Evolutionary conservation across 768 basidiomycete genomes (phyloP).

Genomic region (Pisolithus microcarpus): DNA sequence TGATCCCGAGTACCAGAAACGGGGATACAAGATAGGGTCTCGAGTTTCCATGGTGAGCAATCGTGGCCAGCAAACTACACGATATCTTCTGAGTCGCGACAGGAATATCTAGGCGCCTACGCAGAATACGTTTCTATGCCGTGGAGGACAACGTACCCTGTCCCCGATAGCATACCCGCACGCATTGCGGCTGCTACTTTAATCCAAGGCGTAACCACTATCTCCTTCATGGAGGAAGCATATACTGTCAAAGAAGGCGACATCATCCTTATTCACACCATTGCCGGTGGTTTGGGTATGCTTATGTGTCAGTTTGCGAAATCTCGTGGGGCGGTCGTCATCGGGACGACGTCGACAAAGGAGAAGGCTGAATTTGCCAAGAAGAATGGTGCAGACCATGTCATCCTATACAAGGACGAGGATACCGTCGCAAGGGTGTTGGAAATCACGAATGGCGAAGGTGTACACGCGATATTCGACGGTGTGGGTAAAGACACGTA

Average conservation of each 20-base stretch:
- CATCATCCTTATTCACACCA: constrained; percentile 77
- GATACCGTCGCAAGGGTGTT: constrained; percentile 67
- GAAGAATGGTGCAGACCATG: constrained; percentile 75
- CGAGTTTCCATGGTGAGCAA: constrained; percentile 60
- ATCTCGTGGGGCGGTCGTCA: constrained; percentile 75
- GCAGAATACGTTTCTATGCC: constrained; percentile 68
- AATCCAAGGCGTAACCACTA: constrained; percentile 73
- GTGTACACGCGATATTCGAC: constrained; percentile 85
- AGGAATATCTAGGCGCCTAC: constrained; percentile 48
- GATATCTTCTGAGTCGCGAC: neutral
- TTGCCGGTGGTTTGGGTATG: constrained; percentile 84
- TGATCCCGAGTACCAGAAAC: constrained; percentile 55
- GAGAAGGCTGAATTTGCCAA: constrained; percentile 81
- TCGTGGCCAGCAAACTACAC: neutral
- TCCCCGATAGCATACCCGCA: constrained; percentile 57
- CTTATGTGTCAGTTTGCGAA: constrained; percentile 63
- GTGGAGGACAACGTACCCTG: constrained; percentile 52
- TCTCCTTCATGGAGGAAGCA: constrained; percentile 76
- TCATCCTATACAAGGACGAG: constrained; percentile 74
- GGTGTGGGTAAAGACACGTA: constrained; percentile 97
- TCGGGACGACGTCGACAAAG: constrained; percentile 83
- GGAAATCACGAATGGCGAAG: constrained; percentile 70
- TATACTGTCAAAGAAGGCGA: constrained; percentile 79
- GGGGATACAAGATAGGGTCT: constrained; percentile 60
- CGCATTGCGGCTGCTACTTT: constrained; percentile 58